Conservation (phyloP, 805 yeast genomes). For the Pichia scutulata region DNA sequence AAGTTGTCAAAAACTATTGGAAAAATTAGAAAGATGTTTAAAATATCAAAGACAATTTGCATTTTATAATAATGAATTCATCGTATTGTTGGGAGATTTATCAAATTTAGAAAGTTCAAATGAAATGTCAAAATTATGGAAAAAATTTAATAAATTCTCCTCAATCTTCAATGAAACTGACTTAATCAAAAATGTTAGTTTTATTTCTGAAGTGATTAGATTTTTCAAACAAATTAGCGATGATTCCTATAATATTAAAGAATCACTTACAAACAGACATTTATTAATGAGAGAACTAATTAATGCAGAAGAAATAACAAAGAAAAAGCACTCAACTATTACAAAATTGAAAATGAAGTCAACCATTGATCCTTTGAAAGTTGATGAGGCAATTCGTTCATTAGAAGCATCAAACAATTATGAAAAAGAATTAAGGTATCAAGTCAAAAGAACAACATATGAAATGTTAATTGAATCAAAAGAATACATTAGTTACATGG, state of each 20-base stretch:
- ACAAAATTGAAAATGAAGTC: constrained; percentile 62
- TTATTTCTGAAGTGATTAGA: constrained; percentile 71
- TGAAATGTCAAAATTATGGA: constrained; percentile 76
- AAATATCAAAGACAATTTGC: constrained; percentile 51
- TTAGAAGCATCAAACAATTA: constrained; percentile 69
- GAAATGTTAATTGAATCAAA: constrained; percentile 74
- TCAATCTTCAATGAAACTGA: constrained; percentile 70
- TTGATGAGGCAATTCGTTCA: constrained; percentile 79
- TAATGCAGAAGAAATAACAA: constrained; percentile 71
- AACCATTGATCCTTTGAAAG: constrained; percentile 76
- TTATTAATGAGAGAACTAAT: constrained; percentile 81
- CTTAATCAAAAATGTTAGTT: constrained; percentile 61
- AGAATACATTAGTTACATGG: constrained; percentile 53
- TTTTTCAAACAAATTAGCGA: constrained; percentile 53
- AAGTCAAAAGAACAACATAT: constrained; percentile 73
- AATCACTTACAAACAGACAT: constrained; percentile 87
- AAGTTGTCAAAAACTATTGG: constrained; percentile 45
- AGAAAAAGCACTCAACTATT: constrained; percentile 63
- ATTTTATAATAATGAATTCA: constrained; percentile 37
- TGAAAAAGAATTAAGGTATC: constrained; percentile 70
- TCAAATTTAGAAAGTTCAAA: constrained; percentile 41
- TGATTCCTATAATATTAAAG: constrained; percentile 85
- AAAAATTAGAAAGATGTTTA: constrained; percentile 43
- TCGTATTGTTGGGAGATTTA: constrained; percentile 33
- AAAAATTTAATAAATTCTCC: constrained; percentile 61